phyloP scores from a whole-genome alignment of 768 basidiomycete species.

The Rhodosporidiobolus odoratus region DNA sequence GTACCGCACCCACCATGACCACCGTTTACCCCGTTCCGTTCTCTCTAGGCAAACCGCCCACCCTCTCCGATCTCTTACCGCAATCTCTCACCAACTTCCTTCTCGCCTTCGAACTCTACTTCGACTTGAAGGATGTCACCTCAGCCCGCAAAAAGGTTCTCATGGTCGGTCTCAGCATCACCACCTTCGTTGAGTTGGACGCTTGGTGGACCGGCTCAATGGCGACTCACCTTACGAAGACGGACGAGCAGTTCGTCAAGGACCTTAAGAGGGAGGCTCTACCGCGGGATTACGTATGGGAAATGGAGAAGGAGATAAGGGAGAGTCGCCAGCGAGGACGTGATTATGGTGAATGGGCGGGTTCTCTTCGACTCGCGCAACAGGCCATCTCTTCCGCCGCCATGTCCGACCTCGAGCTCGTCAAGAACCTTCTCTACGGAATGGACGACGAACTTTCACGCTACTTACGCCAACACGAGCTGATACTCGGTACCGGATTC shows the following conservation, averaged over 20 bases:
- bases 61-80: neutral
- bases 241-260: neutral
- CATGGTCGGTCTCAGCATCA: neutral
- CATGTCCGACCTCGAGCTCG: neutral
- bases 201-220: neutral
- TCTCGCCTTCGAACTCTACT: neutral
- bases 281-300: slow-evolving; percentile 11
- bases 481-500: neutral
- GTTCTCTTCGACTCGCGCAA: neutral
- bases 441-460: slow-evolving; percentile 3
- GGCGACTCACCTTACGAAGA: neutral
- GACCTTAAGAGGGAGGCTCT: neutral
- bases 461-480: neutral
- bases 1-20: neutral
- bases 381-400: neutral
- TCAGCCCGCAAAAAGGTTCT: neutral
- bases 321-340: neutral
- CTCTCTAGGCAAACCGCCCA: neutral
- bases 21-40: neutral
- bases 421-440: slow-evolving; percentile 6
- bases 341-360: neutral
- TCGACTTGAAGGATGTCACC: neutral
- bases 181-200: neutral
- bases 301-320: neutral
- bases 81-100: neutral